Percentiles rank a stretch among this genome's conserved stretches.
These are phyloP conservation scores for Acanthamoeba quina DNA, from an alignment of 208 protist species.

Conservation along the genomic window DNA sequence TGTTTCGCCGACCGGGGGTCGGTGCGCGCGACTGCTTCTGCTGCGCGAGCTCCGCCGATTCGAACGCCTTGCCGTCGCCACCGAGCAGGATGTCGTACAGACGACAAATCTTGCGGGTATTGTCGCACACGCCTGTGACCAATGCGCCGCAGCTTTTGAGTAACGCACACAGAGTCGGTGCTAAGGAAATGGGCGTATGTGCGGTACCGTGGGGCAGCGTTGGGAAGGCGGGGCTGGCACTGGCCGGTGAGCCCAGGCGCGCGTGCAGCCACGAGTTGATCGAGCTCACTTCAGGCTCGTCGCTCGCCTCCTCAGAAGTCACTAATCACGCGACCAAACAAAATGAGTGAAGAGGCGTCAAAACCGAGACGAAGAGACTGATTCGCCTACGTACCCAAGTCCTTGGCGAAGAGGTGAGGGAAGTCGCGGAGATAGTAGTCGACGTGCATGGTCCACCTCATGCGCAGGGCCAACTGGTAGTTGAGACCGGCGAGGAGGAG, in stretches of 20 bases:
- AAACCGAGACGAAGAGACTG: background rate
- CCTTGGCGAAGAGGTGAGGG: background rate
- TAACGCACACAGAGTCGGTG: background rate
- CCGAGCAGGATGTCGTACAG: conserved; percentile 51
- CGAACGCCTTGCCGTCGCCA: conserved; percentile 25
- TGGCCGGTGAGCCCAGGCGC: background rate
- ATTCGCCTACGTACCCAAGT: background rate
- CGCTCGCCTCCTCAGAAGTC: background rate
- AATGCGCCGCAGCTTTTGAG: background rate
- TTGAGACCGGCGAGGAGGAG: background rate
- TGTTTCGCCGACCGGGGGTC: background rate
- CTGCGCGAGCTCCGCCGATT: background rate
- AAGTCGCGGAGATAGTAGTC: conserved; percentile 64
- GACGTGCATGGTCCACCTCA: background rate
- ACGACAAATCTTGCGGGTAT: conserved; percentile 21
- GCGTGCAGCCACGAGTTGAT: conserved; percentile 14
- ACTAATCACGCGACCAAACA: background rate
- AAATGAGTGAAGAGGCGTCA: background rate
- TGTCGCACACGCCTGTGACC: background rate
- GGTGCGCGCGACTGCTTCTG: background rate
- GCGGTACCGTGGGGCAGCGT: background rate
- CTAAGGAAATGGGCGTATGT: background rate
- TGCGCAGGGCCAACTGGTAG: background rate
- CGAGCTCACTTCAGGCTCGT: background rate
- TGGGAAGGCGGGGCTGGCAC: background rate